Evolutionary conservation across 2,329 filamentous ascomycete genomes (phyloP), one percentile per base, ranked within the genome.

Genomic region (Ascomycota sp.): DNA sequence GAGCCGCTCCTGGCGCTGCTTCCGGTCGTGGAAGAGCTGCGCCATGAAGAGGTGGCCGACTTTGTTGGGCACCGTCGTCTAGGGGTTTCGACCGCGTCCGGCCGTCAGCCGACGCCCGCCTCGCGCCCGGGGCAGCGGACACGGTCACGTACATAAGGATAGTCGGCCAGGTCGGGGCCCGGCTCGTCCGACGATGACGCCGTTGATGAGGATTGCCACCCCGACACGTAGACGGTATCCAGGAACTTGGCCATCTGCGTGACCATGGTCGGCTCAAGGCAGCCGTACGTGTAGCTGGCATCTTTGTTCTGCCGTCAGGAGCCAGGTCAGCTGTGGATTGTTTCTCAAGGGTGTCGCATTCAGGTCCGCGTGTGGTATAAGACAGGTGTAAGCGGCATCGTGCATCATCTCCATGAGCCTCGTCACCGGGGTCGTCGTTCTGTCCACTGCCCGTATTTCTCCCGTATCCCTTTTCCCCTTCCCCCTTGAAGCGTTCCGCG

Each of bases 201-300:
- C 7, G 89, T 98, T 17, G 85, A 94, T 2, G 86, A 95, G 39
- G 81, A 93, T 58, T 98, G 89, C 89, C 89, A 98, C 39, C 89
- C 89, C 32, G 89, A 95, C 37, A 98, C 89, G 53, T 98, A 98
- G 51, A 98, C 81, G 22, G 89, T 98, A 50, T 98, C 89, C 37
- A 98, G 67, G 55, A 91, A 95, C 58, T 95, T 93, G 44, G 86
- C 86, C 89, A 98, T 98, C 56, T 98, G 89, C 20, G 89, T 95
- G 51, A 98, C 69, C 80, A 94, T 94, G 33, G 92, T 93, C 8
- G 89, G 89, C 50, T 98, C 89, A 39, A 98, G 65, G 58, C 89
- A 95, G 46, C 89, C 89, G 50, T 94, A 98, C 33, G 89, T 98
- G 61, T 76, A 92, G 56, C 81, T 91, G 28, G 80, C 80, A 47